Evolutionary conservation across 768 basidiomycete genomes (phyloP), one percentile per base, ranked within the genome.

Genomic region (Tylopilus subfusipes): DNA sequence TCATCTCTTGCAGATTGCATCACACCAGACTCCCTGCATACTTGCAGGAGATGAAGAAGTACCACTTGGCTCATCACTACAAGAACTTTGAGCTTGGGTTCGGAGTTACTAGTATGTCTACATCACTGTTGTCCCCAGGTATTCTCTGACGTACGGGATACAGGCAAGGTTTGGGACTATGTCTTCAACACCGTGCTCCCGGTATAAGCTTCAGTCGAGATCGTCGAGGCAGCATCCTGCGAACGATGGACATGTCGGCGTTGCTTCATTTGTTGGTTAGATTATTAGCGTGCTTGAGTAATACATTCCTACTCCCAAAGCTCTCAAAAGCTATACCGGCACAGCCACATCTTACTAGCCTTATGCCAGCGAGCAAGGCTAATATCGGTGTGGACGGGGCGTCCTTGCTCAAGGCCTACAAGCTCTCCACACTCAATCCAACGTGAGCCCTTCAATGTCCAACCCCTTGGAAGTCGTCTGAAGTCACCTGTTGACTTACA

Each of bases 11-110:
- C 60, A 84, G 86, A 22, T 77, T 94, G 53, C 94, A 96, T 68
- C 93, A 97, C 73, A 87, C 90, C 3, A 83, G 77, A 61, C 82
- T 96, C 22, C 93, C 93, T 3, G 75, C 84, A 33, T 97, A 98
- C 73, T 70, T 98, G 73, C 80, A 79, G 54, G 88, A 93, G 68
- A 88, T 91, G 89, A 99, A 99, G 78, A 90, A 90, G 68, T 98
- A 98, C 67, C 97, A 99, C 64, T 82, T 99, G 58, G 94, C 93
- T 8, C 95, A 98, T 67, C 96, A 98, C 70, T 97, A 96, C 78
- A 97, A 97, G 74, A 96, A 97, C 76, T 96, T 93, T 69, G 93
- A 97, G 67, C 87, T 98, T 42, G 95, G 94, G 18, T 98, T 95
- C 67, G 95, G 96, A 30, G 95, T 98, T 12, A 98, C 95, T 8